These are phyloP conservation scores for Peronospora destructor DNA, from an alignment of 352 stramenopile genomes.

Conservation along the genomic window DNA sequence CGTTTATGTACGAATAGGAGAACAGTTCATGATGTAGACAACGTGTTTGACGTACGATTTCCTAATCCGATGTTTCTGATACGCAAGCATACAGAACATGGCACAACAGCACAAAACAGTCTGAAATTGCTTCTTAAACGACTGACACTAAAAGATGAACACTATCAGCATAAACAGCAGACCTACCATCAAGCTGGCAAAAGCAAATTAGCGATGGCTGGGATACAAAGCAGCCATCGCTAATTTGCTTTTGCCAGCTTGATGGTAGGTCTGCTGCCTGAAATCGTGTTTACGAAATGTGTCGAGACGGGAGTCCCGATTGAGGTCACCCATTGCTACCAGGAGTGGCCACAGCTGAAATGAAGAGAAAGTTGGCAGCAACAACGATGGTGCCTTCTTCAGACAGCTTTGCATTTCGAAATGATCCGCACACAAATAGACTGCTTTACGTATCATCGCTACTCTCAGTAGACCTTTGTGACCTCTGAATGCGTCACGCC, in stretches of 20 bases:
- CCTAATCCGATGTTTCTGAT: slow-evolving; percentile 65
- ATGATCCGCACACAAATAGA: slow-evolving; percentile 15
- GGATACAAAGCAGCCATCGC: slow-evolving; percentile 11
- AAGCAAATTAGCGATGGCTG: slow-evolving; percentile 31
- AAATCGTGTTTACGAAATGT: slow-evolving; percentile 74
- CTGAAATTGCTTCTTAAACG: slow-evolving; percentile 37
- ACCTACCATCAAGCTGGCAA: slow-evolving; percentile 30
- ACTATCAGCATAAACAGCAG: slow-evolving; percentile 9
- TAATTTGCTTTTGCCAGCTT: slow-evolving; percentile 39
- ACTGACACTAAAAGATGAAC: slow-evolving; percentile 23
- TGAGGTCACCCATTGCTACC: background rate
- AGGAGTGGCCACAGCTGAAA: slow-evolving; percentile 1
- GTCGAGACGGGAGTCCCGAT: slow-evolving; percentile 37
- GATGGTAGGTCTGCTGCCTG: slow-evolving; percentile 12
- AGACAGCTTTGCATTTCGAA: slow-evolving; percentile 65
- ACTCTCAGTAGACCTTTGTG: slow-evolving; percentile 72
- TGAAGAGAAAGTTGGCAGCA: slow-evolving; percentile 14
- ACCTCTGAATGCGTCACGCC: slow-evolving; percentile 41
- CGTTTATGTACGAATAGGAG: no score
- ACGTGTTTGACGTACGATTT: no score
- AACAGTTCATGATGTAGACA: no score
- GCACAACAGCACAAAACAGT: slow-evolving; percentile 42
- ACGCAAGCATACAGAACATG: slow-evolving; percentile 67
- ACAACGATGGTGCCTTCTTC: slow-evolving; percentile 46
- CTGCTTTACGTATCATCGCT: background rate